Evolutionary conservation across 2,329 filamentous ascomycete species (phyloP), one percentile per base, ranked within the genome.

Genomic region (Hawksworthiomyces lignivorus): DNA sequence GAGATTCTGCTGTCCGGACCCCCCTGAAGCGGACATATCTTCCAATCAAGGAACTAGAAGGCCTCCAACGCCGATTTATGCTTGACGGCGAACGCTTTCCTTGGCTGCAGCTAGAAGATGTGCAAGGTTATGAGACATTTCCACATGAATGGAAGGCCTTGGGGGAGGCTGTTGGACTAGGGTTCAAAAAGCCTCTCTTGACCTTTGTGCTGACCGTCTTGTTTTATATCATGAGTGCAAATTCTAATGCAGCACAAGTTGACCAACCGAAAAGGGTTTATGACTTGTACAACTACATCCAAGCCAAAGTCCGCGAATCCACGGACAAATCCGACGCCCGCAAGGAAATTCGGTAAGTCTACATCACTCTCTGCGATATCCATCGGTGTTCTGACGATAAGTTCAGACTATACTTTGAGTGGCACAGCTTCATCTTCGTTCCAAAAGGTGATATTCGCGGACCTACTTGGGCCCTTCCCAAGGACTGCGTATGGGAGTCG

Each of bases 341-440:
- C n/a, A 19, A 34, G 17, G 12, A 21, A 17, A 30, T 41, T n/a
- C 26, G 39, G 39, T 41, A 41, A 17, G 39, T 41, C 18, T 34
- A 28, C 8, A 11, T 11, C 22, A 9, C n/a, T 29, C 5, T n/a
- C 12, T 29, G 27, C 27, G 27, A 14, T 29, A 29, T 14, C 27
- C 19, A 22, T 14, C 14, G 19, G 10, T 33, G 10, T 33, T 35
- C 20, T 41, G 11, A 44, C 18, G 5, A n/a, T 9, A 11, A 10
- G 10, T 29, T 39, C 24, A 39, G 20, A 22, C 15, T 17, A 5
- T 62, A 68, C n/a, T n/a, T n/a, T n/a, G n/a, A n/a, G n/a, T n/a
- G n/a, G n/a, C n/a, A n/a, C n/a, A n/a, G n/a, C n/a, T n/a, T n/a
- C n/a, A n/a, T n/a, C n/a, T 22, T n/a, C 9, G n/a, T 29, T 38